Percentiles rank a stretch among this genome's conserved stretches.
These are phyloP conservation scores for Thyridium curvatum DNA, from an alignment of 2,329 filamentous ascomycete genomes.

Conservation along the genomic window DNA sequence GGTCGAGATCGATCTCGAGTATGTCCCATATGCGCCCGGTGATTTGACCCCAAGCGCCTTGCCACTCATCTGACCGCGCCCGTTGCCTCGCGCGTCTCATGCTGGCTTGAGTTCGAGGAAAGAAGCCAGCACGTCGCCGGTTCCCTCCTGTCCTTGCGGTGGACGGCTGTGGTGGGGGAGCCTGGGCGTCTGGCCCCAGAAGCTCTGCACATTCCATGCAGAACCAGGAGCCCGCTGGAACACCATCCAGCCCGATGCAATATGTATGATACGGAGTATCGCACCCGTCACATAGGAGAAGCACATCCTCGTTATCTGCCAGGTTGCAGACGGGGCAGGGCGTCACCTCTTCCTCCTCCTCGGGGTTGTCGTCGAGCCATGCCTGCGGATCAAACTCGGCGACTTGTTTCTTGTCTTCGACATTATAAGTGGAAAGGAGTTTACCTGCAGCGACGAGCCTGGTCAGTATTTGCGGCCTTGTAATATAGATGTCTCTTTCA, in stretches of 20 bases:
- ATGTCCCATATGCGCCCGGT: conserved; percentile 58
- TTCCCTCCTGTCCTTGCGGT: conserved; percentile 13
- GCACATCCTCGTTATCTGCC: conserved; percentile 72
- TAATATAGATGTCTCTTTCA: conserved; percentile 1
- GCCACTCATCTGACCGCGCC: conserved; percentile 78
- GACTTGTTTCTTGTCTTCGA: conserved; percentile 82
- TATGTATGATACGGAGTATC: conserved; percentile 86
- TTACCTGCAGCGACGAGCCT: conserved; percentile 33
- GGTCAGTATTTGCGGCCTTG: background rate
- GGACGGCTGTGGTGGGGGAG: conserved; percentile 17
- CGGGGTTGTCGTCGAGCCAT: conserved; percentile 65
- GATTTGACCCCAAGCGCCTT: conserved; percentile 72
- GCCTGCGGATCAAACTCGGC: conserved; percentile 79
- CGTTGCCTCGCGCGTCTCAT: conserved; percentile 49
- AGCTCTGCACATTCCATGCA: conserved; percentile 73
- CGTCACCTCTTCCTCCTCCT: conserved; percentile 63
- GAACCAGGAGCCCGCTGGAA: conserved; percentile 80
- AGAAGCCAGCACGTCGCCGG: conserved; percentile 25
- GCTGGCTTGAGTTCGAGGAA: conserved; percentile 51
- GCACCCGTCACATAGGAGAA: conserved; percentile 88
- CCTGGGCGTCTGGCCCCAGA: conserved; percentile 30
- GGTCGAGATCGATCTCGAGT: conserved; percentile 72
- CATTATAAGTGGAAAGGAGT: conserved; percentile 51
- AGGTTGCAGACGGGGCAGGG: conserved; percentile 83
- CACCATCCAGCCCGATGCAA: conserved; percentile 74